Base-by-base conservation (phyloP, 2,329 filamentous ascomycete species). In the Apiospora koreana region DNA sequence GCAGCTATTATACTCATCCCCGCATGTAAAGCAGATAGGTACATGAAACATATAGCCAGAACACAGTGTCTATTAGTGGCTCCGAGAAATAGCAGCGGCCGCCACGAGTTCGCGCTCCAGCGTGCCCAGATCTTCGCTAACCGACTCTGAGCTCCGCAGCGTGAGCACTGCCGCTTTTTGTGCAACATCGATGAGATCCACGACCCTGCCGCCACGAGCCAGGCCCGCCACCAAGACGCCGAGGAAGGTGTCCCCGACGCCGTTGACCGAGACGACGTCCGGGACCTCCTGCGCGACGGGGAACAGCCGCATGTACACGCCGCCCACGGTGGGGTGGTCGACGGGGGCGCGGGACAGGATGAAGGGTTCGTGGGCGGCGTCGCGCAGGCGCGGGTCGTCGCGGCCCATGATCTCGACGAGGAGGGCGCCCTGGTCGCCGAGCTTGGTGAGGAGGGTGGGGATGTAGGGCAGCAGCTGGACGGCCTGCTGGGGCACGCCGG, bases 241-340 rank as follows among this genome's bases (percentile, higher is more conserved):
- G 10, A 97, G 72, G 79, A 98, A 95, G 0, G 96, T 98, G 81
- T 99, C 96, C 0, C 96, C 96, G 2, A 94, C 94, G 0, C 95
- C 96, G 79, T 98, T 98, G 12, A 98, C 95, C 65, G 94, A 97
- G 1, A 95, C 90, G 1, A 97, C 86, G 35, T 96, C 89, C 25
- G 87, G 82, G 0, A 97, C 86, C 21, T 84, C 82, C 78, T 93
- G 90, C 0, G 88, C 88, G 0, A 92, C 85, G 0, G 93, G 89
- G 79, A 94, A 93, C 25, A 89, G 74, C 43, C 88, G 80, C 91
- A 98, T 94, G 77, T 98, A 98, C 2, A 98, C 86, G 0, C 95
- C 95, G 0, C 94, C 90, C 0, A 91, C 84, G 9, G 84, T 80
- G 1, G 83, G 83, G 41, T 88, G 85, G 2, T 85, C 84, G 16